Conservation (phyloP, 257 asterid genomes). For the Sherardia arvensis region DNA sequence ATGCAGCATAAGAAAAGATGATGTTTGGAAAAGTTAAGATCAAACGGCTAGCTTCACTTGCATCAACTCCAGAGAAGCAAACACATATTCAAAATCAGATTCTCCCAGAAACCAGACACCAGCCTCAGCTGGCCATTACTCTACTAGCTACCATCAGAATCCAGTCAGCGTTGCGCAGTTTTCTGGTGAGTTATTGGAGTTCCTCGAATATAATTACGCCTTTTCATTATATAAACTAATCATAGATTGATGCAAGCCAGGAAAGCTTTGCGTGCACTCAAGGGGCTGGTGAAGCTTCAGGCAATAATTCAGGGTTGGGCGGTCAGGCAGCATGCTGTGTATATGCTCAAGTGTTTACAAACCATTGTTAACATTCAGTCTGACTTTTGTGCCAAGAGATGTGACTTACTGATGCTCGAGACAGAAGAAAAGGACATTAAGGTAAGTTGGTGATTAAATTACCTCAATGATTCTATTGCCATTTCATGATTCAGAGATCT, state of each 20-base stretch:
- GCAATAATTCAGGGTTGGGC: slow-evolving; percentile 93
- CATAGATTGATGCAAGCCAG: slow-evolving; percentile 46
- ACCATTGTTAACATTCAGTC: slow-evolving; percentile 77
- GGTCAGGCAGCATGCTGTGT: slow-evolving; percentile 70
- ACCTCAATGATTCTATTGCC: too few species aligned
- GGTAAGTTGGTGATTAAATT: slow-evolving; percentile 33
- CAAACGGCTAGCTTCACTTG: slow-evolving; percentile 28
- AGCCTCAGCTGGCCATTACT: slow-evolving; percentile 13
- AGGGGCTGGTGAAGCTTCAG: slow-evolving; percentile 85
- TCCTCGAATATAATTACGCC: background rate
- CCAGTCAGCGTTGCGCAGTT: slow-evolving; percentile 75
- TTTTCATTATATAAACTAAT: background rate
- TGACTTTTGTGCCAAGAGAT: slow-evolving; percentile 61
- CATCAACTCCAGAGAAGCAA: slow-evolving; percentile 29
- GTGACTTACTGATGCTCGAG: slow-evolving; percentile 30
- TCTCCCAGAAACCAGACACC: slow-evolving; percentile 7
- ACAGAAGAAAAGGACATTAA: slow-evolving; percentile 53
- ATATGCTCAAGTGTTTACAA: slow-evolving; percentile 80
- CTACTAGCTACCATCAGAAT: slow-evolving; percentile 47
- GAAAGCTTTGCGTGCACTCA: slow-evolving; percentile 77
- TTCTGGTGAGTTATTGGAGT: slow-evolving; percentile 44
- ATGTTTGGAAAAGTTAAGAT: slow-evolving; percentile 37
- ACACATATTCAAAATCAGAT: slow-evolving; percentile 11
- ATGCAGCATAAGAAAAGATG: slow-evolving; percentile 55
- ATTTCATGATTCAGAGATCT: background rate